Evolutionary conservation across 345 rosid genomes (phyloP).

Genomic region (Balakata baccata): DNA sequence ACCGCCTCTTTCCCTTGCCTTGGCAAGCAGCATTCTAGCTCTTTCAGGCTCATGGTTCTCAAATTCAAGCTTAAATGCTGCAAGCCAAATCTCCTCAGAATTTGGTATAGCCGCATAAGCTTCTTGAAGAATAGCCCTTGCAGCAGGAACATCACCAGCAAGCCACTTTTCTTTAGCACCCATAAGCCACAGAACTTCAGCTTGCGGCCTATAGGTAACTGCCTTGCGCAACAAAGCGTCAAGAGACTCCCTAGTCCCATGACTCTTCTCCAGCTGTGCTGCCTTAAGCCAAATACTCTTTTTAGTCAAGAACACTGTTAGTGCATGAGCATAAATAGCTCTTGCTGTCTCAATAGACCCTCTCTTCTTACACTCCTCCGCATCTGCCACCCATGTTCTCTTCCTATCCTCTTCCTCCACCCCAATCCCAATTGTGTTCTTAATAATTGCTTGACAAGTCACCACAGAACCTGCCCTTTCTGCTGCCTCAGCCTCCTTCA

Average conservation of each 20-base stretch:
- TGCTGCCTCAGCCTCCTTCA: constrained; percentile 90
- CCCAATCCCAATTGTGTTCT: constrained; percentile 74
- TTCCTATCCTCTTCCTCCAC: constrained; percentile 96
- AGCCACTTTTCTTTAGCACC: constrained; percentile 99
- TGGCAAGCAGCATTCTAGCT: constrained; percentile 87
- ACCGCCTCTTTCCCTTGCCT: constrained; percentile 94
- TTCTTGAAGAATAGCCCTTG: constrained; percentile 88
- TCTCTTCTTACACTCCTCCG: constrained; percentile 91
- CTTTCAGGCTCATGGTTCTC: constrained; percentile 96
- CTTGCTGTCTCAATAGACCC: constrained; percentile 87
- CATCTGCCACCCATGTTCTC: constrained; percentile 98
- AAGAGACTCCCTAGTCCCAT: constrained; percentile 86
- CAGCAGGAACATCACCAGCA: constrained; percentile 91
- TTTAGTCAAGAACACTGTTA: constrained; percentile 82
- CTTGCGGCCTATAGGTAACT: constrained; percentile 83
- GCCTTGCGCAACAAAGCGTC: constrained; percentile 83
- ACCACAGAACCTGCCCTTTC: constrained; percentile 80
- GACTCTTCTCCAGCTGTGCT: constrained; percentile 94
- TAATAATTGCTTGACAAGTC: constrained; percentile 81
- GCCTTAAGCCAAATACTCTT: constrained; percentile 95
- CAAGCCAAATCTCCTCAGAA: constrained; percentile 94
- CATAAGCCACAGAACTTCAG: constrained; percentile 97
- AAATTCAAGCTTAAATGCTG: constrained; percentile 96
- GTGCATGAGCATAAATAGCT: constrained; percentile 83
- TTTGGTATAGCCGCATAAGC: constrained; percentile 91